Percentiles rank a stretch among this genome's conserved stretches.
These are phyloP conservation scores for Cercospora sp. DNA, from an alignment of 2,329 filamentous ascomycete species.

Conservation along the genomic window DNA sequence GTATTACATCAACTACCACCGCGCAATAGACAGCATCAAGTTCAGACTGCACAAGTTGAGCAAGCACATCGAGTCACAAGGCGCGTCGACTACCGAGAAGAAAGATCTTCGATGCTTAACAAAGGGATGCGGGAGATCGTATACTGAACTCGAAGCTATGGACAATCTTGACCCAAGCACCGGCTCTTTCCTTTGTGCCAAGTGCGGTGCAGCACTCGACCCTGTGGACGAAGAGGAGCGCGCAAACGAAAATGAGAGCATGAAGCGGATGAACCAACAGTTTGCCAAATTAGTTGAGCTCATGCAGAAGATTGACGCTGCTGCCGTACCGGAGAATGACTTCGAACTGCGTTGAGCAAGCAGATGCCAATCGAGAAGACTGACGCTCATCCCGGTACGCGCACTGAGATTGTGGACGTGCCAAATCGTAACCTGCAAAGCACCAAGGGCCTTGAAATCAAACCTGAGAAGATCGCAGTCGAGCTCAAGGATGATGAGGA, in stretches of 20 bases:
- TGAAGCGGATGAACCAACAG: constrained; percentile 73
- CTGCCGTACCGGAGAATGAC: constrained; percentile 69
- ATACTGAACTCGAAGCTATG: constrained; percentile 85
- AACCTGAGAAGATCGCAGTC: constrained; percentile 41
- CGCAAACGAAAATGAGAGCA: constrained; percentile 58
- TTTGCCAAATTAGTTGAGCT: constrained; percentile 76
- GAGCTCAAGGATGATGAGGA: constrained; percentile 40
- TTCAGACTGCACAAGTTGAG: constrained; percentile 87
- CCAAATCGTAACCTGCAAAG: constrained; percentile 37
- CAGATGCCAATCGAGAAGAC: constrained; percentile 67
- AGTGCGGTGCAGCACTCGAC: constrained; percentile 67
- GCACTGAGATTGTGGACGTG: constrained; percentile 39
- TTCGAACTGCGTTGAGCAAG: constrained; percentile 69
- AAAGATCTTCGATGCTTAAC: constrained; percentile 83
- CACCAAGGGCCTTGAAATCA: constrained; percentile 38
- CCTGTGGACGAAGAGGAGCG: constrained; percentile 65
- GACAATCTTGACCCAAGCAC: constrained; percentile 65
- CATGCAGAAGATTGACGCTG: constrained; percentile 73
- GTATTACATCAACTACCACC: constrained; percentile 95
- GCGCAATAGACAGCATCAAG: constrained; percentile 94
- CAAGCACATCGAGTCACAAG: constrained; percentile 81
- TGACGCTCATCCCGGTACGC: constrained; percentile 62
- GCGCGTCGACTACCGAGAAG: constrained; percentile 74
- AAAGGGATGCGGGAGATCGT: constrained; percentile 75
- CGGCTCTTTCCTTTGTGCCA: constrained; percentile 73